Base-by-base conservation (phyloP, 768 basidiomycete species). In the Tylopilus sp. region DNA sequence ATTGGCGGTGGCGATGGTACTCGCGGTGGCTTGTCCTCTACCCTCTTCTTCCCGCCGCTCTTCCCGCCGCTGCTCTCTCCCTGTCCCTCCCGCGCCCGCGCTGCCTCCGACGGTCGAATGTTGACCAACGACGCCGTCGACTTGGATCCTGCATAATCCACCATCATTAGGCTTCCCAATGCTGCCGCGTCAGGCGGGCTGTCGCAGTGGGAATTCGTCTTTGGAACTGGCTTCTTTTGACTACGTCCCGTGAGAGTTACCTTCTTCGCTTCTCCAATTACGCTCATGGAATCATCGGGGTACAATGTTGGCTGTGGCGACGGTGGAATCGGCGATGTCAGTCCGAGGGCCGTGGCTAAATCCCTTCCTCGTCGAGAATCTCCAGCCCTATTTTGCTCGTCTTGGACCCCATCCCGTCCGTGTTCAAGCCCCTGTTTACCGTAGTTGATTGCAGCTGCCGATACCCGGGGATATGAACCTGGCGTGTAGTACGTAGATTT, bases 1-100 rank as follows among this genome's bases (percentile, higher is more conserved):
- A 88, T 64, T 20, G 81, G 77, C 15, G 86, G 86, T 3, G 88
- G 88, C 3, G 86, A 86, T 3, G 88, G 88, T n/a, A 91, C 86
- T 2, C 85, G 79, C 12, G 88, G 88, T 13, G 87, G 85, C 62
- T 75, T 81, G 62, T 87, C 85, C 48, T 76, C 75, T 25, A 63
- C 68, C 69, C 64, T 62, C 53, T 62, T 75, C 47, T 64, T 64
- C 57, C 67, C 36, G 41, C 28, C 60, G 26, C 55, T 56, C 61
- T 62, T 66, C 53, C 60, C 50, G 58, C 44, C 15, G 22, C 44
- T n/a, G 13, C 8, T 18, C 0, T 45, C 42, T 49, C 51, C 56
- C 57, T 51, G 40, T 55, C 57, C 52, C 62, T 67, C 59, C 64
- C 59, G 40, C 66, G 68, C 65, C 23, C 57, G 58, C 6, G 59